Conservation (phyloP, 179 eudicot species). For the Beta macrorhiza region DNA sequence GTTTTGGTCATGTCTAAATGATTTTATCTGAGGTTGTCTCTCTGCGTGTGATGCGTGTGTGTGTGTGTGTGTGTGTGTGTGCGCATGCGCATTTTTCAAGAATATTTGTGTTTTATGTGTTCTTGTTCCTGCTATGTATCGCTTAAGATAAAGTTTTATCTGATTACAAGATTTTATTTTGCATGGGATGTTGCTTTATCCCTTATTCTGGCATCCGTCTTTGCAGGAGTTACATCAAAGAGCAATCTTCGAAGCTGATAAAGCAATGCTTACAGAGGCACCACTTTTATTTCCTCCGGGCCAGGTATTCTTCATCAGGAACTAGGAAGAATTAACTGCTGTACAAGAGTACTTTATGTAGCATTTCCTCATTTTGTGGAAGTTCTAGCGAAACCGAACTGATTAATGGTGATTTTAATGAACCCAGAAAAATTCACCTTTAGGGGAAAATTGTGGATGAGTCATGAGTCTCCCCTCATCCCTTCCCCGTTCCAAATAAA, state of each 20-base stretch:
- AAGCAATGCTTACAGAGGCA: constrained; percentile 83
- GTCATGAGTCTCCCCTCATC: neutral
- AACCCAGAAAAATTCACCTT: neutral
- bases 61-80: neutral
- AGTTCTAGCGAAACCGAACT: neutral
- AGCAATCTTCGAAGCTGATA: constrained; percentile 75
- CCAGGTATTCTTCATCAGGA: constrained; percentile 53
- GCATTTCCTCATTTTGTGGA: constrained; percentile 3
- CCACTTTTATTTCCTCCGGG: constrained; percentile 94
- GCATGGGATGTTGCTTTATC: neutral
- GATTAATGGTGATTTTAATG: neutral
- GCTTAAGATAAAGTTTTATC: neutral
- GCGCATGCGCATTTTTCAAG: neutral
- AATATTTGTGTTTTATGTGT: neutral
- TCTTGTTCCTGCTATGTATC: neutral
- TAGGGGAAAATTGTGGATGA: neutral
- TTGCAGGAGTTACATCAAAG: constrained; percentile 53
- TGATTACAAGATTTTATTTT: neutral
- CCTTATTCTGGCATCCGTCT: neutral
- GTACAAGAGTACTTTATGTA: neutral
- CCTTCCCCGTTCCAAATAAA: neutral
- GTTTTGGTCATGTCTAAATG: neutral
- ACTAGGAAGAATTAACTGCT: constrained; percentile 1
- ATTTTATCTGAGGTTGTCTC: neutral
- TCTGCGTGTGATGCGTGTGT: neutral